phyloP scores from a whole-genome alignment of 2,329 filamentous ascomycete species.

The Fusarium mexicanum region DNA sequence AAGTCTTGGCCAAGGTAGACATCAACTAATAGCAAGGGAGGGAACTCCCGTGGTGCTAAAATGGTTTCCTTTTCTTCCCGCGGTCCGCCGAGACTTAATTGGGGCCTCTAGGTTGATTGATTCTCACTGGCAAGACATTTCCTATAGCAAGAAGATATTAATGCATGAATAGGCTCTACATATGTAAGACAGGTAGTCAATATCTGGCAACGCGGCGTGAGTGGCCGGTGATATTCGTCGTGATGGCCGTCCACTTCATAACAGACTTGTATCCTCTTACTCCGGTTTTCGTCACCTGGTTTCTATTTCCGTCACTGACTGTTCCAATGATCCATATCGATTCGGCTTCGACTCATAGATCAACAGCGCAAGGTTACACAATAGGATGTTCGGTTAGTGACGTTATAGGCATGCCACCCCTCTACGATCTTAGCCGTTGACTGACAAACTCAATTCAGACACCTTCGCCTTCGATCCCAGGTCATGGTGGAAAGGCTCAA shows the following conservation, averaged over 20 bases:
- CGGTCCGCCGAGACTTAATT: background rate
- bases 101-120: background rate
- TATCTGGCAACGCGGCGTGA: background rate
- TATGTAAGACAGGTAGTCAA: background rate
- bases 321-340: background rate
- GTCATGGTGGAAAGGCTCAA: conserved; percentile 17
- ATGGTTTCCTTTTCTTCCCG: conserved; percentile 10
- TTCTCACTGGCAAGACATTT: background rate
- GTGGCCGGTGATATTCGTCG: background rate
- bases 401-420: conserved; percentile 8
- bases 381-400: conserved; percentile 10
- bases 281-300: background rate
- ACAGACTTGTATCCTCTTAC: background rate
- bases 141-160: background rate
- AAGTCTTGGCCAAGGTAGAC: background rate
- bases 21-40: conserved; percentile 15
- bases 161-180: background rate
- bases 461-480: conserved; percentile 24
- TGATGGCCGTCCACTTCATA: background rate
- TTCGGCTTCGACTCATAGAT: background rate
- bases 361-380: conserved; percentile 1
- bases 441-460: conserved; percentile 26
- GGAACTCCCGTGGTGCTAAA: conserved; percentile 33
- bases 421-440: conserved; percentile 15
- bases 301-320: background rate